Evolutionary conservation across 139 green algal species (phyloP), one percentile per base, ranked within the genome.

Genomic region (Chlamydomonas sp.): DNA sequence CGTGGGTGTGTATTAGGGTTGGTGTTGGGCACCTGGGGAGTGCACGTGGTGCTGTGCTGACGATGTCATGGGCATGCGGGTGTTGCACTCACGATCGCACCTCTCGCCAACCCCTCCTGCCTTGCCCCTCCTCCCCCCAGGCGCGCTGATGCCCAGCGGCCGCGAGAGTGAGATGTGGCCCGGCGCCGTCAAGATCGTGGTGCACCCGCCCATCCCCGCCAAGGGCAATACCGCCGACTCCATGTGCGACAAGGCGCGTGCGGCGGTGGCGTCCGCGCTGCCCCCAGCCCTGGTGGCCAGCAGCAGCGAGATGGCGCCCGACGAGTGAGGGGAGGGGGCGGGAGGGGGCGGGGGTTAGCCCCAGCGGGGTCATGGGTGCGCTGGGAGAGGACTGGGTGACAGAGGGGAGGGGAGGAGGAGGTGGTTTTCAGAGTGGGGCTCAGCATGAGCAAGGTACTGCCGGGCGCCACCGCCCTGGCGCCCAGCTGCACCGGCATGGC

Each of bases 81-180:
- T 17, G 76, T 1, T 61, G 20, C 2, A 16, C 1, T 6, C 74
- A 2, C 31, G 20, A 18, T 15, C 31, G 9, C 74, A 17, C 2
- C 9, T 5, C 14, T 57, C 20, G 7, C 5, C 5, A 14, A 17
- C 4, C 4, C 57, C 62, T 9, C 20, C 80, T 58, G 15, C 9
- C 31, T 58, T 15, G 17, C 10, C 68, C 10, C 15, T 49, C 1
- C 4, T 20, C 31, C 63, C 10, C 49, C 5, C 90, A 92, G 93
- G 96, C 9, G 86, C 94, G 49, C 79, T 99, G 3, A 99, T 99
- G 98, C 96, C 95, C 62, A 97, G 93, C 77, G 94, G 94, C 3
- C 89, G 93, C 69, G 98, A 99, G 92, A 85, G 88, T 4, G 66
- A 93, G 82, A 83, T 99, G 85, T 95, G 94, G 76, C 88, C 88